Evolutionary conservation across 2,329 filamentous ascomycete species (phyloP).

Genomic region (Alternaria burnsii): DNA sequence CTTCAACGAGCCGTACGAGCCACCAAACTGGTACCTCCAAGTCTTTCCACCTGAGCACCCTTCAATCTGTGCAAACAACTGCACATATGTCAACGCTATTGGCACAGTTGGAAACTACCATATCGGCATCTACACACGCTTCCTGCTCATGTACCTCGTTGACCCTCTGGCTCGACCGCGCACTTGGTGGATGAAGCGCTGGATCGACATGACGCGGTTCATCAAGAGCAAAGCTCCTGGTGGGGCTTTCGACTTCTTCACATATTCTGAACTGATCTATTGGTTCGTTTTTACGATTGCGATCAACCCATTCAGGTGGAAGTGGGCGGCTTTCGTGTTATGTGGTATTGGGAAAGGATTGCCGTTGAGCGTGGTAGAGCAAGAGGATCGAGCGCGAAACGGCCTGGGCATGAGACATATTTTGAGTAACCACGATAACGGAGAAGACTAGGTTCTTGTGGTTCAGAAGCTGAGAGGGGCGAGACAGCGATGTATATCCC

Average conservation of each 20-base stretch:
- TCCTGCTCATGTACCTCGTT: slow-evolving; percentile 84
- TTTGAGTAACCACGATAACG: slow-evolving; percentile 1
- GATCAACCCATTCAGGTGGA: slow-evolving; percentile 88
- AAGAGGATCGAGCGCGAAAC: slow-evolving; percentile 70
- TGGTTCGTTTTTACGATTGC: slow-evolving; percentile 83
- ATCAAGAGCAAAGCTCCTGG: slow-evolving; percentile 73
- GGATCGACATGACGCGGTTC: slow-evolving; percentile 83
- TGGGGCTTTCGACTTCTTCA: slow-evolving; percentile 87
- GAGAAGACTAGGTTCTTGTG: not conserved
- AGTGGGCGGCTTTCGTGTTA: slow-evolving; percentile 86
- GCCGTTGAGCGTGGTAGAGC: slow-evolving; percentile 70
- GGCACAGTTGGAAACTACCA: slow-evolving; percentile 88
- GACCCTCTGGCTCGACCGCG: slow-evolving; percentile 79
- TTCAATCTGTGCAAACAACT: slow-evolving; percentile 81
- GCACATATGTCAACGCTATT: slow-evolving; percentile 82
- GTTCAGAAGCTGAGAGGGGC: not conserved
- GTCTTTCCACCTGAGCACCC: slow-evolving; percentile 80
- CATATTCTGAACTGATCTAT: slow-evolving; percentile 82
- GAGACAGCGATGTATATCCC: not conserved
- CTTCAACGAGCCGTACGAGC: slow-evolving; percentile 76
- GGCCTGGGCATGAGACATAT: slow-evolving; percentile 55
- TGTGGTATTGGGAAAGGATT: slow-evolving; percentile 74
- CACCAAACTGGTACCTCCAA: slow-evolving; percentile 89
- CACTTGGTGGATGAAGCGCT: slow-evolving; percentile 79
- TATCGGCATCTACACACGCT: slow-evolving; percentile 87